These are phyloP conservation scores for Colletotrichum simmondsii DNA, from an alignment of 2,329 filamentous ascomycete species.

Conservation along the genomic window DNA sequence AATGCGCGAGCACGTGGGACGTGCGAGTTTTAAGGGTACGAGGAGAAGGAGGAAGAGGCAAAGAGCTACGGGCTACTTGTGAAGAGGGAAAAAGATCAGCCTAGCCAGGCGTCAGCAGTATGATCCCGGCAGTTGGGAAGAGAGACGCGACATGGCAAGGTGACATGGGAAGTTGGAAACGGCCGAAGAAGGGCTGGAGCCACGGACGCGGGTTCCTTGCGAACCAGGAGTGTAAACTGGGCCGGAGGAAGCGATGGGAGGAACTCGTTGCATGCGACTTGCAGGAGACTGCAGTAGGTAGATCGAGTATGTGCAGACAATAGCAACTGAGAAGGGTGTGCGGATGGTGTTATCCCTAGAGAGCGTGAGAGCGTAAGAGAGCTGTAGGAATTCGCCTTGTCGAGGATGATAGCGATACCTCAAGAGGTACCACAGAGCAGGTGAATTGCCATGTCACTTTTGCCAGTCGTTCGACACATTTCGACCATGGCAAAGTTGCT, in stretches of 20 bases:
- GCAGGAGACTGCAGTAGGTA: neutral
- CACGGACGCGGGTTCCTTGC: neutral
- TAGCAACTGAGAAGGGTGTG: too few relatives aligned
- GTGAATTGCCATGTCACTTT: neutral
- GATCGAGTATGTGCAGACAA: neutral
- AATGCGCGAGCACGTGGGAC: constrained; percentile 21
- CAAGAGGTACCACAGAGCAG: neutral
- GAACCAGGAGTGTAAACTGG: neutral
- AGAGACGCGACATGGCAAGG: too few relatives aligned
- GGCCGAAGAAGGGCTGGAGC: too few relatives aligned
- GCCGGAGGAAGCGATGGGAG: neutral
- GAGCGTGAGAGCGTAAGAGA: neutral
- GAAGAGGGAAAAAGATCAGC: constrained; percentile 18
- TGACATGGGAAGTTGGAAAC: neutral
- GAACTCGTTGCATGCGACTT: neutral
- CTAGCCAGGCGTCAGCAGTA: neutral
- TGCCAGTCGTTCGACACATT: neutral
- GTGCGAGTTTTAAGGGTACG: constrained; percentile 25
- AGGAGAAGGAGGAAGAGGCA: neutral
- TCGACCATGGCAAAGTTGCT: neutral
- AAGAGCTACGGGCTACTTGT: too few relatives aligned
- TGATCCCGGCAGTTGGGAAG: constrained; percentile 8
- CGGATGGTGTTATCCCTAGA: neutral
- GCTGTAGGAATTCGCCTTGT: neutral
- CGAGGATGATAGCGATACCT: neutral